Base-by-base conservation (phyloP, 768 basidiomycete genomes). In the Hypsizygus marmoreus region DNA sequence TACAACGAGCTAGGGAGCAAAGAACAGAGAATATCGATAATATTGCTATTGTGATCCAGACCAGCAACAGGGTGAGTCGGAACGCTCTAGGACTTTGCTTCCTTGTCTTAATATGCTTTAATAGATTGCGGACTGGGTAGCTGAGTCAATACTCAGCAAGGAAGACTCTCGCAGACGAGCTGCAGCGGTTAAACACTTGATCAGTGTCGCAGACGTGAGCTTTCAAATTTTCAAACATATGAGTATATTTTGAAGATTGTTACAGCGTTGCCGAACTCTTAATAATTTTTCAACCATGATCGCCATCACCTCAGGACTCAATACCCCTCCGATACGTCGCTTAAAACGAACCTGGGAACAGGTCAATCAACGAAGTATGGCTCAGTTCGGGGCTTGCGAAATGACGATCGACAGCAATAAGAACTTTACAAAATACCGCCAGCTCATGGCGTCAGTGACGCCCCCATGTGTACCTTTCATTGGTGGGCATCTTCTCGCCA, bases 231-330 rank as follows among this genome's bases (percentile, higher is more conserved):
- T 20, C 33, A 40, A 13, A 34, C 30, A 13, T 1, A n/a, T 14
- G 9, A 35, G 44, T 45, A 28, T 22, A 13, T 29, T 37, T 32
- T 47, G 22, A 59, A 40, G 16, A 39, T 34, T 51, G 13, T 36
- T 26, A 14, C 53, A 97, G 95, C 89, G 91, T 23, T 95, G 95
- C 64, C 88, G 91, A 35, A 66, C 69, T 13, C 69, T 97, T 54
- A 90, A 95, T 64, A 98, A 98, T 68, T 97, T 92, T 69, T 95
- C 94, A 14, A 90, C 86, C n/a, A 91, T 98, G 86, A 91, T 93
- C 47, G 93, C 94, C 25, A 89, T 98, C 45, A 85, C 94, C 28
- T 95, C 95, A 11, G 95, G 94, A 6, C 74, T 97, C 42, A 95
- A 95, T 56, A 91, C 91, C 1, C 89, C 95, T 14, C 92, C 93